Base-by-base conservation (phyloP, 1,139 yeast species). In the Suhomyces terraborum region DNA sequence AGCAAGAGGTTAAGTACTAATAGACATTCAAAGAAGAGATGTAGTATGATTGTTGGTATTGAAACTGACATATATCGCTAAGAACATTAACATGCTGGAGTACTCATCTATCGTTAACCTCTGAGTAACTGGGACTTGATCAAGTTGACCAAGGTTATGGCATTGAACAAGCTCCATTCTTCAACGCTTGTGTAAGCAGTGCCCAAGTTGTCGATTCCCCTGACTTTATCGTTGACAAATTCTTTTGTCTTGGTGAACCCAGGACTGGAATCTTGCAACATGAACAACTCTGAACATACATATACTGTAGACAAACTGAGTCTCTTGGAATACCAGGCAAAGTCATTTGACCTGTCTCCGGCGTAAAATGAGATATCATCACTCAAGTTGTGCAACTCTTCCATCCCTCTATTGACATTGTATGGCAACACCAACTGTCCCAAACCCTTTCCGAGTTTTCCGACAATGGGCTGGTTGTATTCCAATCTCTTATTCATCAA, bases 251-350 rank as follows among this genome's bases (percentile, higher is more conserved):
- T 77, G 13, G 52, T 48, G 53, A 67, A 84, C 24, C 66, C 76
- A 3, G 59, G 56, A 20, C 91, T 81, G n/a, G 70, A 68, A 60
- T 91, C 97, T 52, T 77, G 84, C 34, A 88, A 68, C 95, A 85
- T 87, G 66, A 78, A 88, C 48, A 88, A 66, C 59, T 93, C 97
- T 28, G 83, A 61, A 25, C 84, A 74, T 1, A 86, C 85, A 58
- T 86, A 88, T 4, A 86, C 76, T 1, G 85, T 72, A 14, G 88
- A 75, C 21, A 91, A 61, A 5, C 87, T 76, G 20, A 83, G 67
- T 50, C 98, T 72, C 58, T 89, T 87, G n/a, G 95, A 70, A 61
- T 93, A 93, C 98, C 98, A 93, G 3, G 88, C 84, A 61, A 87
- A 83, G 61, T 88, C 96, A 46, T 84, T 79, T n/a, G 94, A 80